Percentiles rank a stretch among this genome's conserved stretches.
Conservation (phyloP, 2,329 filamentous ascomycete species). For the Ascochyta pisi region DNA sequence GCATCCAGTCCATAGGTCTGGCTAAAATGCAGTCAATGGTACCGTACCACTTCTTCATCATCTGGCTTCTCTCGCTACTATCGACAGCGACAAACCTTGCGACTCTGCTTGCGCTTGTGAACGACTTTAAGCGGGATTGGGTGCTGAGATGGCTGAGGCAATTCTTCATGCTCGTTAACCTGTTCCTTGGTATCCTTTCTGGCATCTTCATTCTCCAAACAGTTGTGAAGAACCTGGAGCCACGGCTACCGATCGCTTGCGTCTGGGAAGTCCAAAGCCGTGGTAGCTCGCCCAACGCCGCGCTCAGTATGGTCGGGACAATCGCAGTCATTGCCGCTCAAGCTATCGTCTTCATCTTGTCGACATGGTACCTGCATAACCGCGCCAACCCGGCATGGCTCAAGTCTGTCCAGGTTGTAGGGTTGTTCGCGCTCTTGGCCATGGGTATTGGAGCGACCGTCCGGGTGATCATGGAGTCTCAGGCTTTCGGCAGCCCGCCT, state of each 20-base stretch:
- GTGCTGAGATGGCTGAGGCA: constrained; percentile 71
- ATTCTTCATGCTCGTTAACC: constrained; percentile 70
- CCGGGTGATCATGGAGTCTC: constrained; percentile 63
- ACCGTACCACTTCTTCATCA: constrained; percentile 74
- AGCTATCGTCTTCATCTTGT: constrained; percentile 63
- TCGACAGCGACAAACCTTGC: constrained; percentile 71
- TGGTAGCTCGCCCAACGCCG: constrained; percentile 49
- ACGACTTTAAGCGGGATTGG: constrained; percentile 71
- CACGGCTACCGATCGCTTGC: constrained; percentile 66
- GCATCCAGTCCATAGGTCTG: constrained; percentile 69
- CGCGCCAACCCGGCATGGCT: constrained; percentile 61
- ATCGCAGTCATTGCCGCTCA: constrained; percentile 68
- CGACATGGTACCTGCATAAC: constrained; percentile 70
- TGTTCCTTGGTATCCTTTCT: constrained; percentile 63
- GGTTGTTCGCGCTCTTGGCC: constrained; percentile 58
- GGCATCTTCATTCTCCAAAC: constrained; percentile 65
- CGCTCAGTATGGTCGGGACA: constrained; percentile 64
- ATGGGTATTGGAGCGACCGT: constrained; percentile 66
- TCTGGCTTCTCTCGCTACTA: constrained; percentile 71
- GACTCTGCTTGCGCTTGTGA: constrained; percentile 68
- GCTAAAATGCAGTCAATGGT: constrained; percentile 65
- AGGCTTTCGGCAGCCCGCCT: constrained; percentile 65
- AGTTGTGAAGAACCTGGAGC: constrained; percentile 60
- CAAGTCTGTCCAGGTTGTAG: constrained; percentile 60
- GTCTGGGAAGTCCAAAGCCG: constrained; percentile 60